Percentiles rank a stretch among this genome's conserved stretches.
Evolutionary conservation across 768 basidiomycete species (phyloP).

Genomic region (Naganishia friedmannii): DNA sequence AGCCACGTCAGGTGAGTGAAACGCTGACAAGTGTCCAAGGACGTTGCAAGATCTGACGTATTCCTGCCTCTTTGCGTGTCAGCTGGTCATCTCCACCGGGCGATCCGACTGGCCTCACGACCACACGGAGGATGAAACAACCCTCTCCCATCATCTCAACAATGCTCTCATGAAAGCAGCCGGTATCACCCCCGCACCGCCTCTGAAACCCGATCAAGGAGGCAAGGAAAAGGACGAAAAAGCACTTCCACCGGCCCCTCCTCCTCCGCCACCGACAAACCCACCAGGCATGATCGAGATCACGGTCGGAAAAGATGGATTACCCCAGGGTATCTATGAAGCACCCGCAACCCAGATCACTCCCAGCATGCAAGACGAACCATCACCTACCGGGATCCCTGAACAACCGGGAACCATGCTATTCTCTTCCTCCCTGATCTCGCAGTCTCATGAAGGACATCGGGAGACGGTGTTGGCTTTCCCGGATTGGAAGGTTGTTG

Average conservation of each 20-base stretch:
- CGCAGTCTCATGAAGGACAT: constrained; percentile 64
- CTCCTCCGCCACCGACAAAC: constrained; percentile 25
- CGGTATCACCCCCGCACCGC: constrained; percentile 28
- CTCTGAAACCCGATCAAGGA: constrained; percentile 13
- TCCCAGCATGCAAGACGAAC: constrained; percentile 42
- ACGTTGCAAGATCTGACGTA: not conserved
- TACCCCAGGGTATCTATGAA: constrained; percentile 25
- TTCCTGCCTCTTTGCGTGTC: constrained; percentile 1
- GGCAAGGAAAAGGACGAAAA: constrained; percentile 23
- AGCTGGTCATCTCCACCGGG: constrained; percentile 87
- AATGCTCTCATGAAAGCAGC: constrained; percentile 28
- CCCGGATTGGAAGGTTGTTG: constrained; percentile 84
- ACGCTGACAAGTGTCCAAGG: not conserved
- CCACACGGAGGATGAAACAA: constrained; percentile 67
- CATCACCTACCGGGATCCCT: constrained; percentile 58
- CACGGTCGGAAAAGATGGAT: constrained; percentile 15
- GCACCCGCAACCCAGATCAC: constrained; percentile 30
- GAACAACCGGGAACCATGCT: constrained; percentile 57
- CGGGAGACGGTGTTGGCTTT: constrained; percentile 80
- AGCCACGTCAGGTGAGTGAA: constrained; percentile 69
- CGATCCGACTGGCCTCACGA: constrained; percentile 83
- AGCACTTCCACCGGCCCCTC: constrained; percentile 25
- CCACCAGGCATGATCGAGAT: constrained; percentile 23
- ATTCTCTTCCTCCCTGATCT: constrained; percentile 77
- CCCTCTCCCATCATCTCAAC: constrained; percentile 64